Conservation (phyloP, 2,329 filamentous ascomycete genomes). For the Claviceps digitariae region DNA sequence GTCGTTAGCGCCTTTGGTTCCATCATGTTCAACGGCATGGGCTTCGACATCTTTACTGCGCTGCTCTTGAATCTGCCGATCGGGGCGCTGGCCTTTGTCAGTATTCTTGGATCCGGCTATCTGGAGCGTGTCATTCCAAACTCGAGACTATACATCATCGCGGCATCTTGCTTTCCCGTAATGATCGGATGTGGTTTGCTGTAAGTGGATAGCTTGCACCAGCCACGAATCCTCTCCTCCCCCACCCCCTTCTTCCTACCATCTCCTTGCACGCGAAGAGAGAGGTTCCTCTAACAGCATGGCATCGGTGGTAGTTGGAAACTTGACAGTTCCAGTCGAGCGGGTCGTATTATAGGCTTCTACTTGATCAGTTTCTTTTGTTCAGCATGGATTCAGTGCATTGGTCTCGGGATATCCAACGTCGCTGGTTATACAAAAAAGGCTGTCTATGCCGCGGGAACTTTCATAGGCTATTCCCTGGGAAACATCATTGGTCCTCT, state of each 20-base stretch:
- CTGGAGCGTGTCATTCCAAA: slow-evolving; percentile 12
- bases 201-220: slow-evolving; percentile 12
- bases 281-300: neutral
- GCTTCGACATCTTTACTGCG: slow-evolving; percentile 18
- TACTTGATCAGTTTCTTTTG: slow-evolving; percentile 19
- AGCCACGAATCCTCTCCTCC: neutral
- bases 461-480: slow-evolving; percentile 20
- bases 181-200: slow-evolving; percentile 16
- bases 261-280: neutral
- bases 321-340: slow-evolving; percentile 9
- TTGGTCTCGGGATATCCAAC: slow-evolving; percentile 19
- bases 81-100: slow-evolving; percentile 15
- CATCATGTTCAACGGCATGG: slow-evolving; percentile 21
- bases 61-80: slow-evolving; percentile 16
- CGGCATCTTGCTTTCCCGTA: slow-evolving; percentile 13
- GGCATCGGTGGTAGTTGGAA: slow-evolving; percentile 9
- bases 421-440: slow-evolving; percentile 21
- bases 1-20: slow-evolving; percentile 18
- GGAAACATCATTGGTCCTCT: slow-evolving; percentile 21
- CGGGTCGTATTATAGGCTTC: slow-evolving; percentile 16
- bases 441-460: slow-evolving; percentile 9
- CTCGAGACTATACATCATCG: slow-evolving; percentile 15
- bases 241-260: neutral
- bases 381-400: slow-evolving; percentile 17
- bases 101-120: slow-evolving; percentile 18